Evolutionary conservation across 345 rosid genomes (phyloP).

Genomic region (Lumnitzera littorea): DNA sequence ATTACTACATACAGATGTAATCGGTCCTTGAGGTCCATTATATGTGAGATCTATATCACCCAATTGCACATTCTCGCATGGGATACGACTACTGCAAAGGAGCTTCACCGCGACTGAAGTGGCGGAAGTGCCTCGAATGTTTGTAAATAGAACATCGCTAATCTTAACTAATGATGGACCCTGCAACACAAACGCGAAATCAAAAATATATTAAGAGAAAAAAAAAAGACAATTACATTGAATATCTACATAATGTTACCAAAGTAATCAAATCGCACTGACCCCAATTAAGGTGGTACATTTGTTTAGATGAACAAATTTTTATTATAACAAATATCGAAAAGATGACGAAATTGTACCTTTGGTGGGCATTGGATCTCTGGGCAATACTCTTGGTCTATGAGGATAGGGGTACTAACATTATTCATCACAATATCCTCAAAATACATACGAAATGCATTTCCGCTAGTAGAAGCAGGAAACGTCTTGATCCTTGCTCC

Average conservation of each 20-base stretch:
- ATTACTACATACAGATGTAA: slow-evolving; percentile 9
- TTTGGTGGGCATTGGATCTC: slow-evolving; percentile 4
- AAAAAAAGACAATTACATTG: too few relatives aligned
- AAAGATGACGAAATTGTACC: neutral
- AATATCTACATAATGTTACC: too few relatives aligned
- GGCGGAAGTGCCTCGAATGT: slow-evolving; percentile 37
- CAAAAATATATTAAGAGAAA: too few relatives aligned
- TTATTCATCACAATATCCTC: slow-evolving; percentile 26
- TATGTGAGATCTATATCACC: slow-evolving; percentile 6
- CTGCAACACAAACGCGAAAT: neutral
- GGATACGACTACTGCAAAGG: slow-evolving; percentile 33
- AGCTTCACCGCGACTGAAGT: slow-evolving; percentile 32
- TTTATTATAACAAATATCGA: too few relatives aligned
- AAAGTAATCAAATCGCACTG: too few relatives aligned
- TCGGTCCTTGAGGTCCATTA: slow-evolving; percentile 3
- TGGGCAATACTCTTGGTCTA: slow-evolving; percentile 41
- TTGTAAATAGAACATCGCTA: slow-evolving; percentile 34
- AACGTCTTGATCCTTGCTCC: slow-evolving; percentile 57
- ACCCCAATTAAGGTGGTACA: too few relatives aligned
- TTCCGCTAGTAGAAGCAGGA: slow-evolving; percentile 29
- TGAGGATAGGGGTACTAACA: slow-evolving; percentile 21
- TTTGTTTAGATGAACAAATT: too few relatives aligned
- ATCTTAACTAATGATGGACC: slow-evolving; percentile 14
- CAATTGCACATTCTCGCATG: slow-evolving; percentile 12
- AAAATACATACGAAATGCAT: slow-evolving; percentile 24